Conservation (phyloP, 2,329 filamentous ascomycete genomes). For the Arthrocladium fulminans region DNA sequence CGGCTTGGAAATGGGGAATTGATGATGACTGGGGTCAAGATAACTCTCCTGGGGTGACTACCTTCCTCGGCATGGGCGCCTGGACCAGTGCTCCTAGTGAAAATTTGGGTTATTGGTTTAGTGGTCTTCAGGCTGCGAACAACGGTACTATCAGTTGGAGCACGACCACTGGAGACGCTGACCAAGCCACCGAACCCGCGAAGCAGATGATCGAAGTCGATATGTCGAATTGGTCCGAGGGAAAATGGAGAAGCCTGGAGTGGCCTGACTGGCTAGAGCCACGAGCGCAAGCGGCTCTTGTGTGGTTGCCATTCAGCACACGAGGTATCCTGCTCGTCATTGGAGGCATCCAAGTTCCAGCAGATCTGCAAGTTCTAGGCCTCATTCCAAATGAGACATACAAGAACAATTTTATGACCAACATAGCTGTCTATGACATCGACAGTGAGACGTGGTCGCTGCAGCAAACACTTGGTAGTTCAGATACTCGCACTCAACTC, state of each 20-base stretch:
- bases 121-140: constrained; percentile 47
- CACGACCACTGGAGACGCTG: too few relatives aligned
- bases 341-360: constrained; percentile 27
- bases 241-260: constrained; percentile 50
- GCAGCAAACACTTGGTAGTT: constrained; percentile 32
- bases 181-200: too few relatives aligned
- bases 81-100: constrained; percentile 58
- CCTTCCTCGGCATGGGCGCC: constrained; percentile 47
- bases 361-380: constrained; percentile 10
- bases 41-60: too few relatives aligned
- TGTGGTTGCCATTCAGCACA: constrained; percentile 46
- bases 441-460: constrained; percentile 28
- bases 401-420: constrained; percentile 28
- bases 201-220: constrained; percentile 59
- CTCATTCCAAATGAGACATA: constrained; percentile 3
- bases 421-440: constrained; percentile 32
- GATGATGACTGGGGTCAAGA: too few relatives aligned
- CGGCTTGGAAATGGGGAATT: too few relatives aligned
- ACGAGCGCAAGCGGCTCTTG: constrained; percentile 55
- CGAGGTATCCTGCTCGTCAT: constrained; percentile 32
- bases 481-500: constrained; percentile 26
- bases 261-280: constrained; percentile 44
- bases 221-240: constrained; percentile 43
- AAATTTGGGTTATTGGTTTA: constrained; percentile 63
- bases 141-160: constrained; percentile 47